These are phyloP conservation scores for Arthromyces matolae DNA, from an alignment of 768 basidiomycete species.

Conservation along the genomic window DNA sequence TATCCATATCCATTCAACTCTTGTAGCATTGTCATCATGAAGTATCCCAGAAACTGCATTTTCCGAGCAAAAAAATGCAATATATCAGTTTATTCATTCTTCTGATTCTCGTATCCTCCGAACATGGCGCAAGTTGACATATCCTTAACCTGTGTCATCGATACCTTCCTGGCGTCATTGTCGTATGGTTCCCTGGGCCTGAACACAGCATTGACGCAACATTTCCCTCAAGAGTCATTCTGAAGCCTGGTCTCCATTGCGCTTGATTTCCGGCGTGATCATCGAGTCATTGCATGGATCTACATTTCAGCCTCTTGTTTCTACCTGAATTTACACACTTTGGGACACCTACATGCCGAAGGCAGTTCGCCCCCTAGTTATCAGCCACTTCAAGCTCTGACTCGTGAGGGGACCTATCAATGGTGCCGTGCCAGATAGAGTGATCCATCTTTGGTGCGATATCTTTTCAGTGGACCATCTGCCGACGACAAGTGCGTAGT, in stretches of 20 bases:
- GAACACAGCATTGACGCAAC: slow-evolving; percentile 1
- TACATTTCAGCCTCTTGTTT: background rate
- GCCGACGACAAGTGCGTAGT: too few relatives aligned
- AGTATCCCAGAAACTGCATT: too few relatives aligned
- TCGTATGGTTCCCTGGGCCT: slow-evolving; percentile 5
- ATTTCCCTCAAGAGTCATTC: background rate
- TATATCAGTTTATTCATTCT: background rate
- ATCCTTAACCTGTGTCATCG: slow-evolving; percentile 3
- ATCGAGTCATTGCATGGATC: too few relatives aligned
- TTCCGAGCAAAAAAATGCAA: too few relatives aligned
- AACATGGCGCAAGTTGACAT: slow-evolving; percentile 9
- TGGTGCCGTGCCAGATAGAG: too few relatives aligned
- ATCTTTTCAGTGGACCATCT: too few relatives aligned
- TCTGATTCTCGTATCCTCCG: slow-evolving; percentile 6
- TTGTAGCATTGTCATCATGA: too few relatives aligned
- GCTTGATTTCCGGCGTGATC: too few relatives aligned
- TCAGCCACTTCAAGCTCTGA: background rate
- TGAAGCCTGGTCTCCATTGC: background rate
- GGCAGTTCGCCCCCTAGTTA: background rate
- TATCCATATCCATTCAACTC: too few relatives aligned
- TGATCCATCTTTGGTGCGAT: too few relatives aligned
- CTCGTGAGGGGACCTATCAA: too few relatives aligned
- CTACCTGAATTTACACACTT: too few relatives aligned
- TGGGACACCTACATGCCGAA: background rate
- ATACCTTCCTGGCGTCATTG: background rate